Evolutionary conservation across 805 yeast genomes (phyloP).

Genomic region (Kuraishia molischiana): DNA sequence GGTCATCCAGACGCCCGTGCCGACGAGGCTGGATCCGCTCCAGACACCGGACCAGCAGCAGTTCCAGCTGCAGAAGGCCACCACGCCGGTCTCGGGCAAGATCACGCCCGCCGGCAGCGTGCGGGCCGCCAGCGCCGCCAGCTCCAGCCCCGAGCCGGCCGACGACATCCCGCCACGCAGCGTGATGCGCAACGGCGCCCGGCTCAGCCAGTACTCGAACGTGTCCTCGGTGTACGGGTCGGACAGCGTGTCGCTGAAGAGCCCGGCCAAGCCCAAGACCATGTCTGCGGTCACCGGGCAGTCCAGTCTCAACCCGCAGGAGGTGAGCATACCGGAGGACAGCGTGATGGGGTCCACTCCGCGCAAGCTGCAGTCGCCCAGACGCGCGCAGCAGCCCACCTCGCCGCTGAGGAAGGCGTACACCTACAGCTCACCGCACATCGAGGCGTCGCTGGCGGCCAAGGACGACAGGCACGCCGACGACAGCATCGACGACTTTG

Average conservation of each 20-base stretch:
- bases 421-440: neutral
- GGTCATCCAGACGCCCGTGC: neutral
- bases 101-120: neutral
- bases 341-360: constrained; percentile 19
- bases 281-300: neutral
- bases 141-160: neutral
- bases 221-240: neutral
- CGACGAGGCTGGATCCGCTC: neutral
- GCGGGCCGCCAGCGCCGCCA: neutral
- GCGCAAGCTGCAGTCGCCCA: constrained; percentile 15
- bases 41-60: constrained; percentile 1
- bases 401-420: constrained; percentile 8
- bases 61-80: neutral
- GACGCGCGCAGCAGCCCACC: constrained; percentile 4
- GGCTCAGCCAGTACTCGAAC: neutral
- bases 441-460: neutral
- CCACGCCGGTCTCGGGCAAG: neutral
- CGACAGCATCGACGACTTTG: constrained; percentile 14
- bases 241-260: neutral
- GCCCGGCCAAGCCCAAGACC: neutral
- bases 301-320: neutral
- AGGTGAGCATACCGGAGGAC: constrained; percentile 2
- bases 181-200: neutral
- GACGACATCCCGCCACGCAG: neutral
- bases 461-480: neutral